phyloP scores from a whole-genome alignment of 2,329 filamentous ascomycete species.

The Aspergillus transmontanensis region DNA sequence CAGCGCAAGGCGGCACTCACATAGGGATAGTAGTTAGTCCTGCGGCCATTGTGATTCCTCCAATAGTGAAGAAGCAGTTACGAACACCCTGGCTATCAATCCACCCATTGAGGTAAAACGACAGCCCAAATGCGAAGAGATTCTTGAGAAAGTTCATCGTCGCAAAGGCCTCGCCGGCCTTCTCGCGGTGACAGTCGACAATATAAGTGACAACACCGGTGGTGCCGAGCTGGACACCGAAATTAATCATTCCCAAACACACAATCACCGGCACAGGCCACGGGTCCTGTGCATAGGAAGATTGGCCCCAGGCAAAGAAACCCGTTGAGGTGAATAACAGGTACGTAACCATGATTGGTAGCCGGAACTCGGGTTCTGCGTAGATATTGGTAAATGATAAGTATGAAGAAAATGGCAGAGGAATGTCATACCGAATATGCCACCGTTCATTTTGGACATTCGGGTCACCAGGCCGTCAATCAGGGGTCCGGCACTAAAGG shows the following conservation, averaged over 20 bases:
- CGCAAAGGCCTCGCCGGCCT: neutral
- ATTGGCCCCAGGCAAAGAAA: neutral
- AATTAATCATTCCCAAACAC: neutral
- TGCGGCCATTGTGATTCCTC: conserved; percentile 37
- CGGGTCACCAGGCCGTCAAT: neutral
- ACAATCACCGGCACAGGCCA: neutral
- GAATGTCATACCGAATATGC: neutral
- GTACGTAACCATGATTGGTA: neutral
- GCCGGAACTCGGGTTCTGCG: neutral
- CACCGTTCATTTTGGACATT: neutral
- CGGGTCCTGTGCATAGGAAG: neutral
- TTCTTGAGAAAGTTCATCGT: neutral
- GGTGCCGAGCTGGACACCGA: neutral
- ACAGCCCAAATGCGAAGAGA: conserved; percentile 25
- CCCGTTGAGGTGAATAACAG: neutral
- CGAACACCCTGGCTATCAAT: conserved; percentile 41
- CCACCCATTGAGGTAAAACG: conserved; percentile 46
- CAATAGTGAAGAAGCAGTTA: conserved; percentile 42
- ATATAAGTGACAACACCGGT: neutral
- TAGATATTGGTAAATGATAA: neutral
- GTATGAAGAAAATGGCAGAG: neutral
- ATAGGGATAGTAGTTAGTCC: conserved; percentile 21
- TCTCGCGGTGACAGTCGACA: neutral
- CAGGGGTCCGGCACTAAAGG: neutral
- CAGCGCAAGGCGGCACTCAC: neutral